Evolutionary conservation across 305 asterid genomes (phyloP).

Genomic region (Solanum aculeatissimum): DNA sequence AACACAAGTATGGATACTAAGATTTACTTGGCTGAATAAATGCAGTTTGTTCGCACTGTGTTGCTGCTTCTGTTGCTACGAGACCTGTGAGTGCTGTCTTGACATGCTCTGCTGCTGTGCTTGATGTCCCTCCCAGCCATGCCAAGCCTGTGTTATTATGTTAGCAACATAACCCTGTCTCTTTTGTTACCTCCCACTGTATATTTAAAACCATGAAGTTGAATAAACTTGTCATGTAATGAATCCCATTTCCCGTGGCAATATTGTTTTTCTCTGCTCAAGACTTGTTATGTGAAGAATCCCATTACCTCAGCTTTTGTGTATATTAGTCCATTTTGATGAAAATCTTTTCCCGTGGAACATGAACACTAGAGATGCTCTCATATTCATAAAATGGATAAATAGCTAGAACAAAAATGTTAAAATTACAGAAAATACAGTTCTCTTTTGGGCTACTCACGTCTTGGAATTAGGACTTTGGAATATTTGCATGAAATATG

Average conservation of each 20-base stretch:
- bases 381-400: not conserved
- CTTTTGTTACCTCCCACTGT: not conserved
- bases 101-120: conserved; percentile 15
- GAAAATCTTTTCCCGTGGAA: not conserved
- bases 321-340: not conserved
- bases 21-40: not conserved
- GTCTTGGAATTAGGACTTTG: not conserved
- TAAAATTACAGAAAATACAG: not conserved
- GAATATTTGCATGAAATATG: not conserved
- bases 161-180: not conserved
- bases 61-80: conserved; percentile 27
- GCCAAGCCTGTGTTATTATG: not conserved
- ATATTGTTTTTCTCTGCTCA: not conserved
- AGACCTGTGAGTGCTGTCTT: conserved; percentile 25
- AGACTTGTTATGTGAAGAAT: no score
- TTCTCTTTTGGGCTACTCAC: not conserved
- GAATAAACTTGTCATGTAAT: not conserved
- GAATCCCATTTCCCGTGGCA: not conserved
- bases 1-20: not conserved
- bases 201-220: not conserved
- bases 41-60: conserved; percentile 21
- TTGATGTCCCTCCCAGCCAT: not conserved
- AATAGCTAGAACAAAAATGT: not conserved
- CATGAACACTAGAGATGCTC: not conserved
- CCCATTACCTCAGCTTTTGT: no score